phyloP scores from a whole-genome alignment of 768 basidiomycete genomes.

The Amanita rimosa region DNA sequence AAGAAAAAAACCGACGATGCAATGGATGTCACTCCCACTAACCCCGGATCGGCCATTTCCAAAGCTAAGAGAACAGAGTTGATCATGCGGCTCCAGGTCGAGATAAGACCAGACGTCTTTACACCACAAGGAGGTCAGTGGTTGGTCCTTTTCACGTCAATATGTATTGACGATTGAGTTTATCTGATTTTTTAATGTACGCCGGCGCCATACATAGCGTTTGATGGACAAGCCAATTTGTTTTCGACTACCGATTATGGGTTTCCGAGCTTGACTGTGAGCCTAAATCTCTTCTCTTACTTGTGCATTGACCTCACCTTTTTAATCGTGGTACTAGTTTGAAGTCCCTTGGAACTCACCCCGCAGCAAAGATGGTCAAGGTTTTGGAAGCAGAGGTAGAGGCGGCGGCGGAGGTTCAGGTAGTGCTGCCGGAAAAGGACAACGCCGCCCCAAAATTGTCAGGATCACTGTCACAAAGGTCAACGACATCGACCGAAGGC shows the following conservation, averaged over 20 bases:
- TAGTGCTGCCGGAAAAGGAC: background rate
- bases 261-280: background rate
- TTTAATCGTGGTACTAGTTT: background rate
- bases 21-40: background rate
- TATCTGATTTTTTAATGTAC: no score
- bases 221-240: conserved; percentile 3
- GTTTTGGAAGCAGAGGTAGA: background rate
- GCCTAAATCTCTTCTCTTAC: background rate
- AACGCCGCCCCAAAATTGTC: background rate
- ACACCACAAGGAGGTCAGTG: background rate
- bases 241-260: background rate
- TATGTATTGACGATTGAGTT: no score
- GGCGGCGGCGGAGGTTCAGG: background rate
- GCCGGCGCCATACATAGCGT: no score
- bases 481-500: background rate
- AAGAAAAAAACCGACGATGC: background rate
- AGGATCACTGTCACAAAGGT: background rate
- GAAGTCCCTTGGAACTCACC: conserved; percentile 3
- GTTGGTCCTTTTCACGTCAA: no score
- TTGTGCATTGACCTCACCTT: background rate
- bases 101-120: conserved; percentile 1
- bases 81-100: conserved; percentile 4
- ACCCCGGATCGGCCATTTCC: background rate
- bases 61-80: background rate
- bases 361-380: background rate